These are phyloP conservation scores for Penicillium maclennaniae DNA, from an alignment of 495 filamentous ascomycete species.

Conservation along the genomic window DNA sequence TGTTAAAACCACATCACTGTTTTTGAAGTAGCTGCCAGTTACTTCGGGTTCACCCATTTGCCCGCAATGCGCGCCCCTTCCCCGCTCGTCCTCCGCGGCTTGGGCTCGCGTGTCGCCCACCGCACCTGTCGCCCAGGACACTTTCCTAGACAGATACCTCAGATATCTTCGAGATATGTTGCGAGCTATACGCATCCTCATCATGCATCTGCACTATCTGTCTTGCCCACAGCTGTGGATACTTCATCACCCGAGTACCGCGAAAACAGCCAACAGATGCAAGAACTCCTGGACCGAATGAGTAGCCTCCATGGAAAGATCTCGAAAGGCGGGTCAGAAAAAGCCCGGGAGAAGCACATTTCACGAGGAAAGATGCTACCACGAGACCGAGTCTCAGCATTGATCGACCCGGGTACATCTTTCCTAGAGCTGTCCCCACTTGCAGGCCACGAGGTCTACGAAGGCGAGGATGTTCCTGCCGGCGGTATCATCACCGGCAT, in stretches of 20 bases:
- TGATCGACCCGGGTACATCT: constrained; percentile 84
- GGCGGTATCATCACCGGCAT: constrained; percentile 93
- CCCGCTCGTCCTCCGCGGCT: constrained; percentile 34
- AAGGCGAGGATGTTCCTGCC: constrained; percentile 77
- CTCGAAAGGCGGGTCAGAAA: constrained; percentile 71
- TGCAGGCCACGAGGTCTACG: constrained; percentile 83
- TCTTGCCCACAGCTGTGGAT: constrained; percentile 73
- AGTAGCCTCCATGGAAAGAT: constrained; percentile 65
- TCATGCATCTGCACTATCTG: constrained; percentile 72
- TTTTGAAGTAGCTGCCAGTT: background rate
- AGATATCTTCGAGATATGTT: constrained; percentile 19
- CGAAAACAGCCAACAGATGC: constrained; percentile 79
- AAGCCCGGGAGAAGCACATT: constrained; percentile 86
- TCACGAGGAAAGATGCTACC: constrained; percentile 90
- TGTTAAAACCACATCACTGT: background rate
- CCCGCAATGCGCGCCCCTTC: constrained; percentile 40
- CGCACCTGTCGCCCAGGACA: constrained; percentile 11
- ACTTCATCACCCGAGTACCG: constrained; percentile 70
- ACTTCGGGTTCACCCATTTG: constrained; percentile 20
- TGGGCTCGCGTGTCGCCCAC: constrained; percentile 23
- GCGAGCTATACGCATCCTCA: constrained; percentile 64
- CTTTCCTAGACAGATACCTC: constrained; percentile 3
- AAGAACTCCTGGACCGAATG: constrained; percentile 61
- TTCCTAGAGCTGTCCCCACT: constrained; percentile 89
- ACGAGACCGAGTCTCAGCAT: constrained; percentile 78